These are phyloP conservation scores for Dalechampia spathulata DNA, from an alignment of 441 rosid genomes.

Conservation along the genomic window DNA sequence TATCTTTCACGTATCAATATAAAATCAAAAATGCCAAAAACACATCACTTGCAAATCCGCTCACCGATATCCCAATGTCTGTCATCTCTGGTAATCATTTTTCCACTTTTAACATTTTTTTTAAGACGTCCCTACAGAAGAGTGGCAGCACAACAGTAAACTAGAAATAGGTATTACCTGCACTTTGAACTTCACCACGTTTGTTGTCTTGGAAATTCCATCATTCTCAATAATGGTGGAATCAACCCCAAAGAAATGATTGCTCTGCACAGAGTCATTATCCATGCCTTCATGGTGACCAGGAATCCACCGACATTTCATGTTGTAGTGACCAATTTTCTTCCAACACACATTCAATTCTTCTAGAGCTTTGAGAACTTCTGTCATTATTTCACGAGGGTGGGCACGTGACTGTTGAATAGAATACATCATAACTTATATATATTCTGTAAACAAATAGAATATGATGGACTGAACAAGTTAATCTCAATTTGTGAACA, in stretches of 20 bases:
- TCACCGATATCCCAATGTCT: no score
- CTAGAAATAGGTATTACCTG: slow-evolving; percentile 44
- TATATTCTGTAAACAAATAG: no score
- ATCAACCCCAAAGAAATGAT: slow-evolving; percentile 65
- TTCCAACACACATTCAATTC: slow-evolving; percentile 93
- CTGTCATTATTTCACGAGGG: slow-evolving; percentile 96
- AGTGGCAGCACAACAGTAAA: background rate
- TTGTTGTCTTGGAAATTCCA: slow-evolving; percentile 37
- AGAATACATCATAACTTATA: slow-evolving; percentile 10
- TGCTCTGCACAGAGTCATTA: slow-evolving; percentile 38
- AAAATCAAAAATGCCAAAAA: no score
- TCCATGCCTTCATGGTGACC: slow-evolving; percentile 57
- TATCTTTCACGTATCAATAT: no score
- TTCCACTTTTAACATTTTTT: no score
- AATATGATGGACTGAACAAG: no score
- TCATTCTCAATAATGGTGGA: slow-evolving; percentile 64
- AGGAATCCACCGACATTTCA: slow-evolving; percentile 93
- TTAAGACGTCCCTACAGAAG: background rate
- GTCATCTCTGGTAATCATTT: no score
- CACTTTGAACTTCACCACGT: slow-evolving; percentile 84
- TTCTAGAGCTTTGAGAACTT: slow-evolving; percentile 85
- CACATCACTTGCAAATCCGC: no score
- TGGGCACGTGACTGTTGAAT: slow-evolving; percentile 76
- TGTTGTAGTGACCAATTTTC: slow-evolving; percentile 93
- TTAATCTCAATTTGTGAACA: no score